Conservation (phyloP, 1,139 yeast genomes). For the Taphrina communis region DNA sequence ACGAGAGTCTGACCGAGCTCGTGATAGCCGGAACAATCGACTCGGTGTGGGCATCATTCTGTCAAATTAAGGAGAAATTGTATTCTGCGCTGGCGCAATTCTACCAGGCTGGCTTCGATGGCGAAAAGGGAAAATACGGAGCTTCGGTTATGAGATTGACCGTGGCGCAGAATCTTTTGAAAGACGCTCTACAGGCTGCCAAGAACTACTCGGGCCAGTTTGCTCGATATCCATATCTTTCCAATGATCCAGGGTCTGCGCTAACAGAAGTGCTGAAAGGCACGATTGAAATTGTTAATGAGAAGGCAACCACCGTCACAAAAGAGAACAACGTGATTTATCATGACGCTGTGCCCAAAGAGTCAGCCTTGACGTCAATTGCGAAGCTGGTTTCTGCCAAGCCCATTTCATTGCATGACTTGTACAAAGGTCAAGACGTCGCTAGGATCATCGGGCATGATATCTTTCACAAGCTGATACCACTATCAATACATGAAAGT, state of each 20-base stretch:
- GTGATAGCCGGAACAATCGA: constrained; percentile 56
- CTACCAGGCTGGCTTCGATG: constrained; percentile 61
- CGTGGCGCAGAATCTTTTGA: constrained; percentile 54
- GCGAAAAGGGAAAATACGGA: constrained; percentile 66
- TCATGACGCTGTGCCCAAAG: constrained; percentile 73
- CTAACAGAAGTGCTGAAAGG: constrained; percentile 48
- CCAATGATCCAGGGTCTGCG: constrained; percentile 46
- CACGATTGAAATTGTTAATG: constrained; percentile 52
- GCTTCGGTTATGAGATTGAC: constrained; percentile 73
- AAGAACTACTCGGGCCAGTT: constrained; percentile 24
- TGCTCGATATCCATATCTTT: constrained; percentile 31
- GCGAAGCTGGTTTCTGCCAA: constrained; percentile 81
- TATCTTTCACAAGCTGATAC: constrained; percentile 77
- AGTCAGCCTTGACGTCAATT: constrained; percentile 62
- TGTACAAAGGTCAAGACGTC: constrained; percentile 59
- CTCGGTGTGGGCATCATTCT: constrained; percentile 59
- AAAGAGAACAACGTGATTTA: constrained; percentile 91
- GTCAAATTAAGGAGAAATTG: constrained; percentile 35
- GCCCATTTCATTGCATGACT: constrained; percentile 64
- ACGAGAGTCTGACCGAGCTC: constrained; percentile 56
- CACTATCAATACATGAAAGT: constrained; percentile 84
- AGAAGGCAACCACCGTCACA: constrained; percentile 59
- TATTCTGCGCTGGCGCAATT: constrained; percentile 55
- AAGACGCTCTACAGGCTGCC: constrained; percentile 46
- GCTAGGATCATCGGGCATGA: constrained; percentile 60